These are phyloP conservation scores for Chytriomyces sp. DNA, from an alignment of 192 early-diverging fungal species.

Conservation along the genomic window DNA sequence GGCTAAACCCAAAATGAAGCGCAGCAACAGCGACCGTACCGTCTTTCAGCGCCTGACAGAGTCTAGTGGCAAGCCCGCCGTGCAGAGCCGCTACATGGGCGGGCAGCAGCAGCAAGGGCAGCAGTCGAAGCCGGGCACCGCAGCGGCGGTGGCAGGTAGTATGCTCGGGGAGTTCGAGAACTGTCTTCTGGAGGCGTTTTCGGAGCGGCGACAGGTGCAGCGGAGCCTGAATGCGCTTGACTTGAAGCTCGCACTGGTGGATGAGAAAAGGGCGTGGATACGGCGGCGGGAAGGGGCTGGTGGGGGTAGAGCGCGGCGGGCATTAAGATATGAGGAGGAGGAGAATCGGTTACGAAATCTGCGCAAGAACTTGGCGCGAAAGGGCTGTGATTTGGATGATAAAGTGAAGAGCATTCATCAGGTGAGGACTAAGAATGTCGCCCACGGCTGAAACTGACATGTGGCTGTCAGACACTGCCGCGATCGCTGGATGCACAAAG, in stretches of 20 bases:
- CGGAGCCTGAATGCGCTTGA: constrained; percentile 4
- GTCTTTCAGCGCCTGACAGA: background rate
- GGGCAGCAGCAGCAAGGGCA: background rate
- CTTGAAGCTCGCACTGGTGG: background rate
- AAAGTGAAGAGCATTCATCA: constrained; percentile 42
- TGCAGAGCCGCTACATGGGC: background rate
- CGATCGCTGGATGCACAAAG: constrained; percentile 31
- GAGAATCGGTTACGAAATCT: constrained; percentile 6
- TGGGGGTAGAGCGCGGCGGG: background rate
- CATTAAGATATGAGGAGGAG: constrained; percentile 15
- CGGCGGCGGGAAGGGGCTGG: background rate
- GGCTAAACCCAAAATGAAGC: background rate
- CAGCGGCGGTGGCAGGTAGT: background rate
- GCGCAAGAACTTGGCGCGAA: constrained; percentile 11
- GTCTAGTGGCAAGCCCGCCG: background rate
- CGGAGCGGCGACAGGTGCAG: background rate
- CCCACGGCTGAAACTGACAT: background rate
- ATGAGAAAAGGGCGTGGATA: constrained; percentile 9
- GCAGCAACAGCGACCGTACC: background rate
- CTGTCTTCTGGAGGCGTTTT: constrained; percentile 16
- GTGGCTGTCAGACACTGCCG: constrained; percentile 35
- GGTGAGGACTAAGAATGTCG: constrained; percentile 1
- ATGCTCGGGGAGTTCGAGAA: constrained; percentile 26
- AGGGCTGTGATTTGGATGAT: constrained; percentile 40
- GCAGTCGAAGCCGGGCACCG: background rate